Percentiles rank a stretch among this genome's conserved stretches.
Conservation (phyloP, 202 grass and related monocot genomes). For the Sporobolus alterniflorus region DNA sequence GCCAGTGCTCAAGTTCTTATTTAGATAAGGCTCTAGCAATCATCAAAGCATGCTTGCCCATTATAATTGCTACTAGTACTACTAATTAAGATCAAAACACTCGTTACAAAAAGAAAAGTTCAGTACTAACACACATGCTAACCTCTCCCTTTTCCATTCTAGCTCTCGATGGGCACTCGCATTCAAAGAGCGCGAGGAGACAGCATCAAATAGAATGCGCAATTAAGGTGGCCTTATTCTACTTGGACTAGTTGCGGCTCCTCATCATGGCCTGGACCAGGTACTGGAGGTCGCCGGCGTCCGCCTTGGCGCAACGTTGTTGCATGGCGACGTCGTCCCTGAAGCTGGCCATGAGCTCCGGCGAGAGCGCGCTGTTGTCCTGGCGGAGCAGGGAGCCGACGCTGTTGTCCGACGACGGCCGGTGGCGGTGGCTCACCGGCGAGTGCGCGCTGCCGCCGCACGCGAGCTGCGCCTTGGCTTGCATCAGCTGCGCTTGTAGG, state of each 20-base stretch:
- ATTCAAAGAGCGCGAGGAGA: neutral
- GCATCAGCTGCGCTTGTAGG: constrained; percentile 85
- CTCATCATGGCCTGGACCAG: constrained; percentile 77
- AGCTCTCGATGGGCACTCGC: constrained; percentile 13
- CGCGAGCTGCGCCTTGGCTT: constrained; percentile 73
- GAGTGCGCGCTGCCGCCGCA: constrained; percentile 42
- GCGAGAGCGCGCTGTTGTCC: constrained; percentile 22
- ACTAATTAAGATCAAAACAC: constrained; percentile 42
- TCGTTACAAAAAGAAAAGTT: constrained; percentile 7
- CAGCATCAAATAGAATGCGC: neutral
- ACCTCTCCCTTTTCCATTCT: constrained; percentile 15
- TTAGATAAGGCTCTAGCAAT: constrained; percentile 6
- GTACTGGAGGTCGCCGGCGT: constrained; percentile 72
- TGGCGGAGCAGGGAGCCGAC: constrained; percentile 52
- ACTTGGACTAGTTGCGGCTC: constrained; percentile 59
- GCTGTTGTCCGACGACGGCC: constrained; percentile 49
- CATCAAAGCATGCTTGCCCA: constrained; percentile 5
- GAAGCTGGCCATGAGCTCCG: constrained; percentile 50
- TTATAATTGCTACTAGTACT: constrained; percentile 22
- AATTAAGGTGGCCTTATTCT: neutral
- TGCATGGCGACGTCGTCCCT: constrained; percentile 55
- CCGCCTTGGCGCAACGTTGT: constrained; percentile 67
- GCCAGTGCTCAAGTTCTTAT: constrained; percentile 7
- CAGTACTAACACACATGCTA: constrained; percentile 47
- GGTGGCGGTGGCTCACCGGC: constrained; percentile 44